Conservation (phyloP, 352 stramenopile species). For the Thalassiosira exigua region DNA sequence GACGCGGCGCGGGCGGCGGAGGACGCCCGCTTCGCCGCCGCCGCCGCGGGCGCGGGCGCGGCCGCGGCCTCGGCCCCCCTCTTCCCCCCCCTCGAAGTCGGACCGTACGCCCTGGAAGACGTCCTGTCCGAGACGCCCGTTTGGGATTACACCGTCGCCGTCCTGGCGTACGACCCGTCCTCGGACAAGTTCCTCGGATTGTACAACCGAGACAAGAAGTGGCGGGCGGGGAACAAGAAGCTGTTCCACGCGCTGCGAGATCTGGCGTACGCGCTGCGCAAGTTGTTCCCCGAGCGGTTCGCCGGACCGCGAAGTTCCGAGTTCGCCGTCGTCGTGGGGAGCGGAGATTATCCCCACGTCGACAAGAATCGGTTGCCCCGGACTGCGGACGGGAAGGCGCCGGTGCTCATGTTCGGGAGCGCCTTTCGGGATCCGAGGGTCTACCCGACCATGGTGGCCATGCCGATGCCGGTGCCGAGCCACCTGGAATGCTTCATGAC, state of each 20-base stretch:
- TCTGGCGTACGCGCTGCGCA: slow-evolving; percentile 9
- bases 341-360: neutral
- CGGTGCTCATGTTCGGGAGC: slow-evolving; percentile 23
- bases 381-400: neutral
- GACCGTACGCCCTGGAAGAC: neutral
- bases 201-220: slow-evolving; percentile 5
- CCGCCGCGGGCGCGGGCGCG: no score
- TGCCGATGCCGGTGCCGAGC: slow-evolving; percentile 15
- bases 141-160: neutral
- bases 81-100: neutral
- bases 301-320: slow-evolving; percentile 8
- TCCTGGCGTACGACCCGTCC: neutral
- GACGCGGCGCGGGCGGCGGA: no score
- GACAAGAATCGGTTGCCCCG: neutral
- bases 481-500: slow-evolving; percentile 9
- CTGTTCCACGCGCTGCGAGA: neutral
- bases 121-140: neutral
- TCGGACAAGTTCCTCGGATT: neutral
- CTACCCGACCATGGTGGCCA: slow-evolving; percentile 8
- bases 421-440: slow-evolving; percentile 8
- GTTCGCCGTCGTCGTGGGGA: slow-evolving; percentile 3
- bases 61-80: no score
- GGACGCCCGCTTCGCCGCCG: no score
- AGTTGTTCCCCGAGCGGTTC: slow-evolving; percentile 25
- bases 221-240: slow-evolving; percentile 4